Evolutionary conservation across 2,329 filamentous ascomycete genomes (phyloP), one percentile per base, ranked within the genome.

Genomic region (Huntiella abstrusa): DNA sequence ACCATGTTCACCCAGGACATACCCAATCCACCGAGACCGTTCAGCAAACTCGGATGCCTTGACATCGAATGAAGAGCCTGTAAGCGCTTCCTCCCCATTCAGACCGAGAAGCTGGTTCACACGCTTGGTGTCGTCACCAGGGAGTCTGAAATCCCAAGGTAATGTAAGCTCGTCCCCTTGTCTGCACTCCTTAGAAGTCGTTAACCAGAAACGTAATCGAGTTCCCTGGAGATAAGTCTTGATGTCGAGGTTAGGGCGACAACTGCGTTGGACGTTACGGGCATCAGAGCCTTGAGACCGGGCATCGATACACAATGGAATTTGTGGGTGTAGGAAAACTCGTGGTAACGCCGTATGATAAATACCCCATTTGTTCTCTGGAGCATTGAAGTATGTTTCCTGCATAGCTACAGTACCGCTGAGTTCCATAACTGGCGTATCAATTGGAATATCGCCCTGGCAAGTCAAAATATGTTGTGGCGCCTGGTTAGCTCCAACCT

Each of bases 271-370:
- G n/a, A 92, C 77, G 58, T 91, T 95, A 39, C 91, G 82, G 48
- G 91, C 77, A 33, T 77, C 66, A 4, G 84, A 94, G 16, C 88
- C 91, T 64, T 93, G 85, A 58, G 75, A 75, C 50, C 91, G 73
- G 7, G 87, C 91, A 60, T 95, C 91, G 56, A 98, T 91, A 62
- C 87, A 94, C 10, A 98, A 73, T 0, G 88, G 88, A 6, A 96
- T 73, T 49, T 79, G 71, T 1, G 86, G 84, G 56, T 92, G 87
- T 61, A 96, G 88, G 58, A 87, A 84, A 17, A 88, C 81, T 54
- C 86, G 86, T 1, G 83, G 83, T 2, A 77, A 62, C 3, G 75
- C 74, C 3, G 71, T 73, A 11, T 67, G 71, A 8, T 83, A 61
- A 45, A 82, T 77, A 33, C 70, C 64, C 78, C 79, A 86, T 6